Evolutionary conservation across 768 basidiomycete species (phyloP), one percentile per base, ranked within the genome.

Genomic region (Filobasidium wieringae): DNA sequence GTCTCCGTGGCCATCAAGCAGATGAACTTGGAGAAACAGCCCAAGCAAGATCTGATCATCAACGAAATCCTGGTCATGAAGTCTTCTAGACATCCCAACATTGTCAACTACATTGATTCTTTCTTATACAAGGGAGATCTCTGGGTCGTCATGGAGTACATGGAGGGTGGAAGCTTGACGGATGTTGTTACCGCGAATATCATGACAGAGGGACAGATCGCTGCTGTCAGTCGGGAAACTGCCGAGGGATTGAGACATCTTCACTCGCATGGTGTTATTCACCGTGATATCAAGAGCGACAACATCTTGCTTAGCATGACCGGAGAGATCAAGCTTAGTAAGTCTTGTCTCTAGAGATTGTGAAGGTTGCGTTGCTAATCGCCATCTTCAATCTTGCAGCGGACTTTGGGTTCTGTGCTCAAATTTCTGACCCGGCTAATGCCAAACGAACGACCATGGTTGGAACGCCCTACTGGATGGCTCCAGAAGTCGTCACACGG

Each of bases 31-130:
- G 92, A 97, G 75, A 95, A 97, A 77, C 95, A 97, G 69, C 95
- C 95, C 39, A 97, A 97, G 80, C 96, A 97, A 76, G 93, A 97
- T 71, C 80, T 99, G 51, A 97, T 99, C 78, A 97, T 99, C 78
- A 97, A 99, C 75, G 95, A 99, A 76, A 97, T 97, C 64, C 82
- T 99, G 63, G 95, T 97, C 70, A 97, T 99, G 95, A 87, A 92
- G 24, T 84, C 89, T 24, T 88, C 87, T 17, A 81, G 88, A 33
- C 92, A 96, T 72, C 90, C 91, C n/a, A 99, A 99, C 72, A 96
- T 97, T 65, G 93, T 99, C 77, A 96, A 99, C 73, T 99, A 90
- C 76, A 96, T 96, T 69, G 95, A 99, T 72, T 93, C 91, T 2
- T 99, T 96, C 81, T 76, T 97, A 39, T 82, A 93, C 79, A 91